These are phyloP conservation scores for Auriscalpium orientale DNA, from an alignment of 768 basidiomycete species.

Conservation along the genomic window DNA sequence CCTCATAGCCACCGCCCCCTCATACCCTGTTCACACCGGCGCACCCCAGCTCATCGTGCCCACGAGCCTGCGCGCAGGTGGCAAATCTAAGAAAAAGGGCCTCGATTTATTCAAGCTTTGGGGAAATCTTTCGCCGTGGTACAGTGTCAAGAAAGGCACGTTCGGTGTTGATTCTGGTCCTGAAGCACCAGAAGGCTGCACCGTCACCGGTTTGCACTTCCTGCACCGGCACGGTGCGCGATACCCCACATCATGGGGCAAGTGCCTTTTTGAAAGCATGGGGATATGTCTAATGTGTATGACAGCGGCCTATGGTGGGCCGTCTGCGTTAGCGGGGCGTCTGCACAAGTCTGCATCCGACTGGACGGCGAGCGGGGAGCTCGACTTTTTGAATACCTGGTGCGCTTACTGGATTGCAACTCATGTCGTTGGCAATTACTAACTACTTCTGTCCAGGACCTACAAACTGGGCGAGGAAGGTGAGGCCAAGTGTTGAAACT, in stretches of 20 bases:
- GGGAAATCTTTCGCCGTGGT: constrained; percentile 87
- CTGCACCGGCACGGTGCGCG: constrained; percentile 80
- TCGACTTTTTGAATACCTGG: constrained; percentile 82
- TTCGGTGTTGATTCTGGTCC: constrained; percentile 73
- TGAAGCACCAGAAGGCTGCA: constrained; percentile 61
- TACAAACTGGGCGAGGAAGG: constrained; percentile 88
- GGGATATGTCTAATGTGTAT: background rate
- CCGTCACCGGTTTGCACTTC: constrained; percentile 67
- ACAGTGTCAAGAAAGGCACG: constrained; percentile 52
- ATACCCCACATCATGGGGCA: constrained; percentile 56
- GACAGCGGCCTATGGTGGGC: constrained; percentile 55
- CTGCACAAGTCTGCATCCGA: constrained; percentile 44
- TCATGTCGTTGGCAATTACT: background rate
- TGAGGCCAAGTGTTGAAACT: constrained; percentile 20
- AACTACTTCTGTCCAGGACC: constrained; percentile 42
- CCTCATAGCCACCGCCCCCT: constrained; percentile 63
- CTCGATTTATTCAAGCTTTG: constrained; percentile 72
- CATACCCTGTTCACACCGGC: constrained; percentile 72
- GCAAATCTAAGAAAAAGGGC: constrained; percentile 19
- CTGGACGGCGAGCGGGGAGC: constrained; percentile 58
- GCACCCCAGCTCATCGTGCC: constrained; percentile 59
- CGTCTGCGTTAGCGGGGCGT: constrained; percentile 46
- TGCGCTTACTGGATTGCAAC: constrained; percentile 25
- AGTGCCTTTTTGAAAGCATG: constrained; percentile 18
- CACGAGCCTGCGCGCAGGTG: constrained; percentile 18